Base-by-base conservation (phyloP, 768 basidiomycete species). In the Rubroboletus satanas region DNA sequence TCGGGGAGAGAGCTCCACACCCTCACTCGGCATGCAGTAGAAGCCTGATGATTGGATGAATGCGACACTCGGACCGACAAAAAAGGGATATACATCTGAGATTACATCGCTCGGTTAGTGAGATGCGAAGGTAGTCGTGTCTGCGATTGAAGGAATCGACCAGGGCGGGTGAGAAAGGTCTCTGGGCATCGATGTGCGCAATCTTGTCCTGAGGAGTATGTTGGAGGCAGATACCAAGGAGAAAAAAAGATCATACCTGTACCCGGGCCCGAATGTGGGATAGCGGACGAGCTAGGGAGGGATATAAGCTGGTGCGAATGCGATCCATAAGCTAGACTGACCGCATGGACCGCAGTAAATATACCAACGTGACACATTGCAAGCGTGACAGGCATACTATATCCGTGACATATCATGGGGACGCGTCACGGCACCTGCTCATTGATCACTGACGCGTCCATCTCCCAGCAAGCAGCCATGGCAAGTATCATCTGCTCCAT, bases 61-160 rank as follows among this genome's bases (percentile, higher is more conserved):
- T 42, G 18, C 44, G n/a, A 18, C 6, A 41, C 35, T 28, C 41
- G 36, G 43, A 14, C 10, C 1, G 41, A 43, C 23, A 6, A 23
- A 41, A 63, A 35, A 52, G 10, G 38, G 35, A 67, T 75, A 37
- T 57, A 88, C 93, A 94, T 72, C 93, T 81, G 52, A 95, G 74
- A 73, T 94, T 95, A 71, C 93, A 95, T 56, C 82, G 77, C 69
- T 94, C 93, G 0, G 92, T 93, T 35, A 94, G 73, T 2, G 88
- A 90, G 49, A 94, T 92, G 32, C 92, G 83, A n/a, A 95, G 79
- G 69, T 95, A 95, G 67, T 90, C 84, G 68, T 94, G 93, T 52
- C 74, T 76, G 21, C 90, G 78, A 31, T 74, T 67, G 66, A 84
- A 90, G 4, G 81, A 75, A 63, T 92, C 90, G n/a, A 84, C 67